Conservation (phyloP, 73 alveolate genomes). For the Urostyla sp. region DNA sequence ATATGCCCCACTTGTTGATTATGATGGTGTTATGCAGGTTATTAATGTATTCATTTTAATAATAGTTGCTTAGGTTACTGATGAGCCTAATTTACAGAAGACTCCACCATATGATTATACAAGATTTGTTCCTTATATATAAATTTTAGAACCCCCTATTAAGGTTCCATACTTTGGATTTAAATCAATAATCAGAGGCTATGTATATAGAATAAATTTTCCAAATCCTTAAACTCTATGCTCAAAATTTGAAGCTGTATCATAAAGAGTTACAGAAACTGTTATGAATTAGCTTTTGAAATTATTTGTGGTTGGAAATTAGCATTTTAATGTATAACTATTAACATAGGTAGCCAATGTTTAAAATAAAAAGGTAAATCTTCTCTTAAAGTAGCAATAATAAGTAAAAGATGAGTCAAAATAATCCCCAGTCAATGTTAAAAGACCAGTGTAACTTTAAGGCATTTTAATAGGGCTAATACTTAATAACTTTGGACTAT, state of each 20-base stretch:
- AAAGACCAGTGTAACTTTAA: not conserved
- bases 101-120: conserved; percentile 33
- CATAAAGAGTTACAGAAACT: conserved; percentile 1
- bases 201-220: conserved; percentile 13
- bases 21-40: conserved; percentile 37
- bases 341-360: conserved; percentile 6
- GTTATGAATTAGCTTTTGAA: not conserved
- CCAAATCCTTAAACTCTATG: not conserved
- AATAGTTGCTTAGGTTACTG: not conserved
- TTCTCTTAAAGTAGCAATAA: not conserved
- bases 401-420: not conserved
- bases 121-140: conserved; percentile 20
- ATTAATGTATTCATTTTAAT: not conserved
- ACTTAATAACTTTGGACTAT: conserved; percentile 3
- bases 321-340: not conserved
- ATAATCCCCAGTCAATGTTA: conserved; percentile 16
- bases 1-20: not conserved
- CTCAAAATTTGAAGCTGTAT: not conserved
- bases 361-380: not conserved
- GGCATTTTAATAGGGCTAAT: conserved; percentile 21
- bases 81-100: conserved; percentile 36
- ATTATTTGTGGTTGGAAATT: not conserved
- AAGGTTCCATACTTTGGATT: conserved; percentile 11
- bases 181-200: conserved; percentile 17
- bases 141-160: conserved; percentile 39